Conservation (phyloP, 768 basidiomycete genomes). For the Exidia glandulosa region DNA sequence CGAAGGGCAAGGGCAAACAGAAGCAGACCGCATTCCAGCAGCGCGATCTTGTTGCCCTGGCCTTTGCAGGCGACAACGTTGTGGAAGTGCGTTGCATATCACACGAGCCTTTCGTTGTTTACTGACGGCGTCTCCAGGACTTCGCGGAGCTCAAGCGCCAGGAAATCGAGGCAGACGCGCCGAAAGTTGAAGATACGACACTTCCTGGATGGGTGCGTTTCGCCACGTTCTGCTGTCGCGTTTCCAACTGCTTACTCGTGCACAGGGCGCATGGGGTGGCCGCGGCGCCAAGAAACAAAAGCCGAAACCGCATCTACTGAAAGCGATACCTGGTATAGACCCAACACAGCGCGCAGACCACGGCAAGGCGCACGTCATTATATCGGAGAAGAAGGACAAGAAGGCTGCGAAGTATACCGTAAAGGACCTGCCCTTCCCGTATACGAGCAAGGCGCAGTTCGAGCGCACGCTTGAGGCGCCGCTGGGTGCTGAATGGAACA, state of each 20-base stretch:
- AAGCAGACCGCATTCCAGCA: constrained; percentile 64
- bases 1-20: constrained; percentile 35
- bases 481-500: constrained; percentile 89
- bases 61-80: constrained; percentile 96
- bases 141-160: constrained; percentile 76
- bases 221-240: not conserved
- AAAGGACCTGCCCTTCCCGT: constrained; percentile 89
- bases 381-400: constrained; percentile 91
- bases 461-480: constrained; percentile 75
- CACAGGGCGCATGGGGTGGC: constrained; percentile 88
- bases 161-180: constrained; percentile 81
- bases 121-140: constrained; percentile 35
- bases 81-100: constrained; percentile 48
- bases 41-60: constrained; percentile 82
- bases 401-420: constrained; percentile 84
- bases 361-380: constrained; percentile 79
- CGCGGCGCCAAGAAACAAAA: constrained; percentile 48
- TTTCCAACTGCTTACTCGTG: not conserved
- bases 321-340: constrained; percentile 72
- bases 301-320: constrained; percentile 63
- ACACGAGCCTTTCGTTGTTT: not conserved
- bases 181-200: constrained; percentile 76
- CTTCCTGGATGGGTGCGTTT: constrained; percentile 85
- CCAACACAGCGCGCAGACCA: constrained; percentile 74
- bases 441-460: constrained; percentile 87